Conservation (phyloP, 164 flowering plant genomes). For the Tetracentron sinense region DNA sequence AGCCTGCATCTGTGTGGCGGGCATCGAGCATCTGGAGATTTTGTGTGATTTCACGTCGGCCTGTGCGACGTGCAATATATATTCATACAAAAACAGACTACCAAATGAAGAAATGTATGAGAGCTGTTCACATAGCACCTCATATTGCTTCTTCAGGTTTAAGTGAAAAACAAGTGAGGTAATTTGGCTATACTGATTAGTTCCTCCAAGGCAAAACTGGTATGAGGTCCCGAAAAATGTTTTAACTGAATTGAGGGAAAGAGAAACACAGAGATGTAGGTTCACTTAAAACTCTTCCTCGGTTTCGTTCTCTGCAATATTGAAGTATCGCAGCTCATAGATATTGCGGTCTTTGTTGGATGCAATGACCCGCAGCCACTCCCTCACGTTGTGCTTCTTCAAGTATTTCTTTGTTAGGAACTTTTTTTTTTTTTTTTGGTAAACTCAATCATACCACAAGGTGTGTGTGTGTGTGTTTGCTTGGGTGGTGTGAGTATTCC, state of each 20-base stretch:
- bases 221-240: not conserved
- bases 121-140: no score
- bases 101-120: no score
- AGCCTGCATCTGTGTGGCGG: no score
- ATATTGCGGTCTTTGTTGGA: slow-evolving; percentile 63
- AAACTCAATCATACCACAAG: no score
- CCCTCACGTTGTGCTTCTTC: slow-evolving; percentile 75
- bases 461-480: no score
- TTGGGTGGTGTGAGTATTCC: no score
- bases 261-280: not conserved
- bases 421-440: no score
- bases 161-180: not conserved
- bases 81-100: no score
- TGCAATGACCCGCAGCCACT: slow-evolving; percentile 69
- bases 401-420: slow-evolving; percentile 69
- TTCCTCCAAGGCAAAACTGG: slow-evolving; percentile 5
- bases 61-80: no score
- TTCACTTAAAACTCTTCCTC: slow-evolving; percentile 51
- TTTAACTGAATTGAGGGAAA: not conserved
- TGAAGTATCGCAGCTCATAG: slow-evolving; percentile 65
- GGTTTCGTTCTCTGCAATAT: slow-evolving; percentile 70
- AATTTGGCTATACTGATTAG: not conserved
- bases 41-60: no score
- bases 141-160: no score
- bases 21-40: no score